Percentiles rank a stretch among this genome's conserved stretches.
phyloP scores from a whole-genome alignment of 1,284 basidiomycete genomes.

The Clitocybe nebularis region DNA sequence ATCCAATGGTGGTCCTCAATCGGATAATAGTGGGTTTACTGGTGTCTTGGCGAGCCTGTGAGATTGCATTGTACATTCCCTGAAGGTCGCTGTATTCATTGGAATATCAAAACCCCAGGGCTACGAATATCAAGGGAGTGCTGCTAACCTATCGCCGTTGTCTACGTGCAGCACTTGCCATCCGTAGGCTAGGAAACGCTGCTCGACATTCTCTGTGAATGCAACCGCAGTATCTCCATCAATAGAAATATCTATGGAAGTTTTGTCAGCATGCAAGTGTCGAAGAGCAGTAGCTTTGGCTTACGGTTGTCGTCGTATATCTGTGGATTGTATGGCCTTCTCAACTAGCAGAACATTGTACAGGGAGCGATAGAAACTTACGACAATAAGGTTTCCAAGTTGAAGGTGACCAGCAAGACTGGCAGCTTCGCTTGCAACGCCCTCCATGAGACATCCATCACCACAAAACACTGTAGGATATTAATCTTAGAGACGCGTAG shows the following conservation, averaged over 20 bases:
- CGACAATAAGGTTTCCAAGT: constrained; percentile 89
- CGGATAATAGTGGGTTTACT: constrained; percentile 86
- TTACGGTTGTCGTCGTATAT: constrained; percentile 89
- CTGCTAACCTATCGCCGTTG: constrained; percentile 72
- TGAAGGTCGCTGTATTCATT: constrained; percentile 62
- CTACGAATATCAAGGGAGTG: background rate
- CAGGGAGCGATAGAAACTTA: constrained; percentile 33
- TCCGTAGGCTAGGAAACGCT: constrained; percentile 86
- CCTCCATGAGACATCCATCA: constrained; percentile 96
- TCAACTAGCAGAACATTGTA: constrained; percentile 9
- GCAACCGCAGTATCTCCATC: constrained; percentile 90
- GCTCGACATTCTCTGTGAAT: constrained; percentile 92
- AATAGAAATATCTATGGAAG: constrained; percentile 81
- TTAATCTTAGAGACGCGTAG: constrained; percentile 13
- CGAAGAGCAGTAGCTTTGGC: constrained; percentile 24
- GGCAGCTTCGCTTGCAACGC: constrained; percentile 87
- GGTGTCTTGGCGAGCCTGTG: constrained; percentile 71
- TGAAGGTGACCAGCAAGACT: constrained; percentile 92
- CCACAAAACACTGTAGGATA: constrained; percentile 71
- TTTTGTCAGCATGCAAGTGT: constrained; percentile 2
- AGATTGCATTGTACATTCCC: constrained; percentile 78
- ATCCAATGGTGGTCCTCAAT: constrained; percentile 90
- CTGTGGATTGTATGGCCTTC: constrained; percentile 29
- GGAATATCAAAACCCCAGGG: background rate
- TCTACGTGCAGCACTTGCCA: constrained; percentile 90